These are phyloP conservation scores for Pyrrhoderma noxium DNA, from an alignment of 1,284 basidiomycete species.

Conservation along the genomic window DNA sequence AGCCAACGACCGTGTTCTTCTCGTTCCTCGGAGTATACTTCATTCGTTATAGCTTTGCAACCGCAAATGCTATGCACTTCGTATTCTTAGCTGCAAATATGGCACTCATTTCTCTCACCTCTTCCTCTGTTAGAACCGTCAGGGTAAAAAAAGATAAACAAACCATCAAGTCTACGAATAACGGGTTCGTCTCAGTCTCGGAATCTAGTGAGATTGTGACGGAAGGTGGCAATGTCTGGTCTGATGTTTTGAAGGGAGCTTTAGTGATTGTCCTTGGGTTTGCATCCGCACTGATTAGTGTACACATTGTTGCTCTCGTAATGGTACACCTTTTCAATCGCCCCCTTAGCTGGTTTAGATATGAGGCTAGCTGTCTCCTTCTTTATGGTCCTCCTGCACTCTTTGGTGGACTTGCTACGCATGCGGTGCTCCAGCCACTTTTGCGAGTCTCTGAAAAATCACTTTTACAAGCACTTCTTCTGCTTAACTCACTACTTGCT, in stretches of 20 bases:
- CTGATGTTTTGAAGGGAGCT: conserved; percentile 35
- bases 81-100: conserved; percentile 42
- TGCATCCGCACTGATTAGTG: conserved; percentile 51
- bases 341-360: conserved; percentile 74
- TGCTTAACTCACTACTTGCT: conserved; percentile 50
- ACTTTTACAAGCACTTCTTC: conserved; percentile 53
- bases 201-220: conserved; percentile 30
- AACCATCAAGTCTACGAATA: background rate
- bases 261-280: conserved; percentile 35
- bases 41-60: conserved; percentile 61
- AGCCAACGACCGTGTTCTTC: conserved; percentile 72
- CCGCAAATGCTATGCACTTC: conserved; percentile 67
- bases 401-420: conserved; percentile 47
- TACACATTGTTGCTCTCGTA: conserved; percentile 68
- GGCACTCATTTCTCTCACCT: conserved; percentile 34
- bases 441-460: conserved; percentile 51
- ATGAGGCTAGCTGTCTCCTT: conserved; percentile 62
- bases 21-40: conserved; percentile 64
- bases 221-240: conserved; percentile 27
- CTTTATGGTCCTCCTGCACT: conserved; percentile 78
- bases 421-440: conserved; percentile 39
- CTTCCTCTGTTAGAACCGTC: background rate
- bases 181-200: conserved; percentile 27
- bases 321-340: conserved; percentile 63
- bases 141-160: conserved; percentile 2